Base-by-base conservation (phyloP, 164 flowering plant species). In the Annona squamosa region DNA sequence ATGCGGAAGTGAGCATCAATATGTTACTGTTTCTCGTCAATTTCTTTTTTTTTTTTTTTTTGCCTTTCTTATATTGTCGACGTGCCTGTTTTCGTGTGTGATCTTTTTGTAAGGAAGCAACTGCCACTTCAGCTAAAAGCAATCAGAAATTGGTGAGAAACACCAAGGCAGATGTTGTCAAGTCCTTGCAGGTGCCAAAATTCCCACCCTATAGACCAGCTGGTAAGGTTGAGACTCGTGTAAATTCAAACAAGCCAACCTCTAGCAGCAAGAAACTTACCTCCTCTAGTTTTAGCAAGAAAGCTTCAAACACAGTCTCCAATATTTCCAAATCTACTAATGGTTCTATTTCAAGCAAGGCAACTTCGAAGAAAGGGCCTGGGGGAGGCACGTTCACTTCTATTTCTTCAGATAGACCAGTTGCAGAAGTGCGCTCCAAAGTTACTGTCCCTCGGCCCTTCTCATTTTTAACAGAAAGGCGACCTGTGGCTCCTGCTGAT, bases 131-230 rank as follows among this genome's bases (percentile, higher is more conserved):
- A n/a, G 65, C 42, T 12, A 59, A 43, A 71, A 48, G 13, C 59
- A 78, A 47, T 17, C 18, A 46, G 57, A 67, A 62, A 42, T 57
- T 62, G 65, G 77, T 65, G 68, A 5, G 17, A 65, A 78, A 72
- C 42, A 2, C 66, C 17, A 70, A 62, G 52, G 69, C 56, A 43
- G 48, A 47, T 73, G 69, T 26, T 41, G 68, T 18, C 66, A 75
- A 59, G 63, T 62, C 63, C 63, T 72, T 68, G 1, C 65, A 71
- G 57, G 63, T 47, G 64, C 4, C 17, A 7, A 78, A 67, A 48
- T 44, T 18, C 43, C 66, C 68, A 70, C 45, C 4, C 9, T 37
- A 10, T 19, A 70, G 64, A 65, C n/a, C 16, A 44, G 46, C 70
- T 63, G 37, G n/a, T 43, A 71, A 68, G 65, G 65, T 65, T n/a